A percentile compares a stretch with the other conserved stretches of the same genome.
phyloP scores from a whole-genome alignment of 2,329 filamentous ascomycete genomes.

The Aaosphaeria arxii region DNA sequence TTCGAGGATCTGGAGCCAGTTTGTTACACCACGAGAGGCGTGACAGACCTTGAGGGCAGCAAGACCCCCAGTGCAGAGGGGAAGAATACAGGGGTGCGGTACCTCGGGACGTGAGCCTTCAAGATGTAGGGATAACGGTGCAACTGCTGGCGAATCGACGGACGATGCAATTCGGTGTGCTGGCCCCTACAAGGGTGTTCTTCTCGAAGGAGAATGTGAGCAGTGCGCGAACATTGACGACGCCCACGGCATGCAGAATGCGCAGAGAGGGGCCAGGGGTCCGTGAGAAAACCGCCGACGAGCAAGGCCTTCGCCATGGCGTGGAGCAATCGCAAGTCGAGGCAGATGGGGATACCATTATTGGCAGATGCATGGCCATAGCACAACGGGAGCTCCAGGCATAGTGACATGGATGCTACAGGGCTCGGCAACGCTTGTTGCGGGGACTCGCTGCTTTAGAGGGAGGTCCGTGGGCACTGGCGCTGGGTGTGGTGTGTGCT shows the following conservation, averaged over 20 bases:
- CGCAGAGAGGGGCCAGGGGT: constrained; percentile 23
- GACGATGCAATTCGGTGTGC: constrained; percentile 34
- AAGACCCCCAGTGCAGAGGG: constrained; percentile 26
- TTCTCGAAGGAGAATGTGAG: constrained; percentile 34
- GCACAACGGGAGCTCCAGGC: constrained; percentile 38
- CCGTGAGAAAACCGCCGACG: constrained; percentile 39
- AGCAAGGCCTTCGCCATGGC: constrained; percentile 36
- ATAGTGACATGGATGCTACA: constrained; percentile 30
- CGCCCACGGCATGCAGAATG: constrained; percentile 24
- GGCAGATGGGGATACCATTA: constrained; percentile 31
- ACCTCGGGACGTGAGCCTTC: constrained; percentile 40
- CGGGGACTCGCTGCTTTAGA: constrained; percentile 33
- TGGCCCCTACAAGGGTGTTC: constrained; percentile 28
- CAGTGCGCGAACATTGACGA: constrained; percentile 35
- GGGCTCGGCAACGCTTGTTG: constrained; percentile 44
- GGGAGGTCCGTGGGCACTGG: not conserved
- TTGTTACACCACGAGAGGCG: constrained; percentile 39
- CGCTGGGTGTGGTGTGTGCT: constrained; percentile 11
- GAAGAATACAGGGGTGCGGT: constrained; percentile 37
- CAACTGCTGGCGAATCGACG: constrained; percentile 35
- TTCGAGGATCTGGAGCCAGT: constrained; percentile 37
- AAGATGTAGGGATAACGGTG: constrained; percentile 27
- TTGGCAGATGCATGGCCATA: constrained; percentile 33
- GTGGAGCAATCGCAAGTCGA: constrained; percentile 33
- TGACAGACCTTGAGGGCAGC: constrained; percentile 37